Percentiles rank a stretch among this genome's conserved stretches.
Conservation (phyloP, 1,139 yeast genomes). For the Blastobotrys arbuscula region DNA sequence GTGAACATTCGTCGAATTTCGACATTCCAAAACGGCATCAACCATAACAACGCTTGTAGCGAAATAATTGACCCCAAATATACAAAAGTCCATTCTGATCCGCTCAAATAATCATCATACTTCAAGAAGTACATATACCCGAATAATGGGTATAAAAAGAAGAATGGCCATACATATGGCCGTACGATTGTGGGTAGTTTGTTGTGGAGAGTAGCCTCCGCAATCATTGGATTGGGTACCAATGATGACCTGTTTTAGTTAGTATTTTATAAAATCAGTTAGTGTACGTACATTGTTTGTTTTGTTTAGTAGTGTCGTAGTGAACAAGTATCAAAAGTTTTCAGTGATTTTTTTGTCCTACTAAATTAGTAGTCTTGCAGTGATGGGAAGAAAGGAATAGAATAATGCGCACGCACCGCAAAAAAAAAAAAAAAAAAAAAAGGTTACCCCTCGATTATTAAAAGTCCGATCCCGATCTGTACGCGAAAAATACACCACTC, state of each 20-base stretch:
- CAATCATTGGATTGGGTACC: constrained; percentile 50
- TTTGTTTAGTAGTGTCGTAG: neutral
- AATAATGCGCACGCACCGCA: neutral
- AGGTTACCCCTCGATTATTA: no score
- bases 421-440: neutral
- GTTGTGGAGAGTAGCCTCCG: constrained; percentile 63
- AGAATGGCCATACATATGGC: constrained; percentile 84
- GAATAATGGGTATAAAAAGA: constrained; percentile 72
- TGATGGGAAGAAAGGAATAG: neutral
- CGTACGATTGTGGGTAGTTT: constrained; percentile 56
- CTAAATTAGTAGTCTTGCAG: neutral
- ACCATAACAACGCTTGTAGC: constrained; percentile 68
- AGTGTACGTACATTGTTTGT: neutral
- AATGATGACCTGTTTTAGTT: constrained; percentile 16
- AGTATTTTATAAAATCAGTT: neutral
- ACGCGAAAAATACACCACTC: no score
- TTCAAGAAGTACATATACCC: constrained; percentile 57
- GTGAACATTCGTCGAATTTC: constrained; percentile 67
- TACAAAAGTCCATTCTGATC: constrained; percentile 79
- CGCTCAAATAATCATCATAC: constrained; percentile 77
- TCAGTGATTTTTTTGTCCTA: neutral
- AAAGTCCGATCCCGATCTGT: no score
- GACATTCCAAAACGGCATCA: constrained; percentile 95
- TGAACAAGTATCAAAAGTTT: neutral
- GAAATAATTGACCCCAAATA: constrained; percentile 70